Conservation (phyloP, 805 yeast species). For the Wickerhamiella shivajii region DNA sequence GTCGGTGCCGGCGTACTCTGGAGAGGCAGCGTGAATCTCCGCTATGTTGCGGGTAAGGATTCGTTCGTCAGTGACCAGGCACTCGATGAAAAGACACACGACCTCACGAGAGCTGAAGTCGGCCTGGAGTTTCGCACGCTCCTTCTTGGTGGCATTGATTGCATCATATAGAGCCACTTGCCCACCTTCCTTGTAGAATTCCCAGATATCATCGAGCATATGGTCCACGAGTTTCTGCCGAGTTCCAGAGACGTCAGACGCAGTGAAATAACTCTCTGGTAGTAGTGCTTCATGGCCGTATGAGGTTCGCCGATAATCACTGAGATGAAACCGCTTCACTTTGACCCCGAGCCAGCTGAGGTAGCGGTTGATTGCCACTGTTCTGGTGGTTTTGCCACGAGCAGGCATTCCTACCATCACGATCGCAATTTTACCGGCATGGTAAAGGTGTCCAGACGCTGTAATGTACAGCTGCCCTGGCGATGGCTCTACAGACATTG, state of each 20-base stretch:
- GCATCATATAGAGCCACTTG: slow-evolving; percentile 97
- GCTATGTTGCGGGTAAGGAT: slow-evolving; percentile 62
- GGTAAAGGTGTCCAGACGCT: slow-evolving; percentile 81
- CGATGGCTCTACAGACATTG: slow-evolving; percentile 4
- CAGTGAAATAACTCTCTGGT: slow-evolving; percentile 57
- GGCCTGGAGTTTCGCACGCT: slow-evolving; percentile 39
- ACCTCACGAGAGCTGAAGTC: slow-evolving; percentile 43
- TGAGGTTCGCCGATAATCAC: slow-evolving; percentile 64
- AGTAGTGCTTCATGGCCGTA: slow-evolving; percentile 33
- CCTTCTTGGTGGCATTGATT: slow-evolving; percentile 63
- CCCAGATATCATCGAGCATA: slow-evolving; percentile 54
- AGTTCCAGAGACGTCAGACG: slow-evolving; percentile 38
- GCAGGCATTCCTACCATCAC: slow-evolving; percentile 90
- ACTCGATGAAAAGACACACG: slow-evolving; percentile 77
- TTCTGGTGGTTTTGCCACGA: slow-evolving; percentile 83
- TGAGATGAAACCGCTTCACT: slow-evolving; percentile 80
- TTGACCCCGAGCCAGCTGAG: slow-evolving; percentile 93
- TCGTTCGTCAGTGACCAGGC: slow-evolving; percentile 58
- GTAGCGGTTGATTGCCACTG: slow-evolving; percentile 83
- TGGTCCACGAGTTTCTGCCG: slow-evolving; percentile 45
- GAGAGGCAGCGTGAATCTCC: slow-evolving; percentile 66
- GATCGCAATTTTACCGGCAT: slow-evolving; percentile 86
- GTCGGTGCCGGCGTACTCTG: slow-evolving; percentile 72
- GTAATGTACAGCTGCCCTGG: slow-evolving; percentile 93
- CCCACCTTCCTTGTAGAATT: slow-evolving; percentile 61